Percentiles rank a stretch among this genome's conserved stretches.
Evolutionary conservation across 371 early-diverging fungal genomes (phyloP).

Genomic region (Mucor circinelloides): DNA sequence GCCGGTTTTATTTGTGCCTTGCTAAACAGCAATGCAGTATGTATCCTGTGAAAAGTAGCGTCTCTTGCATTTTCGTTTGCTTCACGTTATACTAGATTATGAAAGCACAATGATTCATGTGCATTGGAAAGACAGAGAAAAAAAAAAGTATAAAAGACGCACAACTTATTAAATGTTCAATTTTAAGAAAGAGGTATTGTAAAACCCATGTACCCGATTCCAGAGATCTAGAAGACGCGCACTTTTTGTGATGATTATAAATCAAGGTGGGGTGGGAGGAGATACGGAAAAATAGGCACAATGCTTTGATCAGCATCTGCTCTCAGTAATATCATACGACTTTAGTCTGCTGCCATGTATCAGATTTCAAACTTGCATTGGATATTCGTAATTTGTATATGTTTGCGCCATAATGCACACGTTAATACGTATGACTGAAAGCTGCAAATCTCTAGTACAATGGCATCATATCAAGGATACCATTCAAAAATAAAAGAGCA

Average conservation of each 20-base stretch:
- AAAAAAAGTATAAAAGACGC: neutral
- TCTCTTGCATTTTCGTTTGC: neutral
- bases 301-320: neutral
- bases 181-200: neutral
- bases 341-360: neutral
- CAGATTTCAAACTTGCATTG: neutral
- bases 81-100: neutral
- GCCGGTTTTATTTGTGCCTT: neutral
- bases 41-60: neutral
- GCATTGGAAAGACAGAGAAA: no score
- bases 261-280: neutral
- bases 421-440: neutral
- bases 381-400: neutral
- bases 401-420: neutral
- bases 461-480: neutral
- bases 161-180: neutral
- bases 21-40: neutral
- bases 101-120: neutral
- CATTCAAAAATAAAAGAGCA: no score
- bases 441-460: neutral
- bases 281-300: neutral
- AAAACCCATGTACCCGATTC: neutral
- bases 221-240: neutral
- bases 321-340: neutral
- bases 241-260: neutral